Conservation (phyloP, 2,329 filamentous ascomycete species). For the Colletotrichum graminicola region DNA sequence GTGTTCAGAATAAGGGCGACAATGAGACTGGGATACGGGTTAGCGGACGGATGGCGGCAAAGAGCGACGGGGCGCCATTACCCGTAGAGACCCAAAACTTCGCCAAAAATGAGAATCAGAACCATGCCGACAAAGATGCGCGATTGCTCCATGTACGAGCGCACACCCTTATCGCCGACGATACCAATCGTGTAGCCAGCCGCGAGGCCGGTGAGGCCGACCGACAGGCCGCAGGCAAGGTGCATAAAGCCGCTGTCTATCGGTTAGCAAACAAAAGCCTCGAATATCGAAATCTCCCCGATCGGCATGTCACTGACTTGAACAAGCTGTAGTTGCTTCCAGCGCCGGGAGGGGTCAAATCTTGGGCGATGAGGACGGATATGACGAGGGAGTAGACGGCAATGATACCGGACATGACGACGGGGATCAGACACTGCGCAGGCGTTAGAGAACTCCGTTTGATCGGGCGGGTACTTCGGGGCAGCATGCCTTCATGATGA, state of each 20-base stretch:
- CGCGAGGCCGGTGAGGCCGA: constrained; percentile 91
- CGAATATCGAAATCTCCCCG: not conserved
- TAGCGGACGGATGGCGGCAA: not conserved
- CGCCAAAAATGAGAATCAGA: constrained; percentile 96
- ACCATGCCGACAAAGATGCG: constrained; percentile 99
- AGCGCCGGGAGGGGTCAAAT: constrained; percentile 79
- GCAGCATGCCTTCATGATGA: constrained; percentile 85
- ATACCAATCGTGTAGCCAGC: constrained; percentile 97
- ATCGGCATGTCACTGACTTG: constrained; percentile 65
- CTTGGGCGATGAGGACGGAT: constrained; percentile 92
- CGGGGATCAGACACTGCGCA: constrained; percentile 80
- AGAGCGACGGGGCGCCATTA: constrained; percentile 61
- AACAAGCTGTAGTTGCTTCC: constrained; percentile 82
- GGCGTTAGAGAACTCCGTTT: constrained; percentile 4
- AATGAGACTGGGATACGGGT: constrained; percentile 74
- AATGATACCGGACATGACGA: constrained; percentile 99
- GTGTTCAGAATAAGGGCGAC: constrained; percentile 95
- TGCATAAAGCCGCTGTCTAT: constrained; percentile 85
- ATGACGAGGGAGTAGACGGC: constrained; percentile 98
- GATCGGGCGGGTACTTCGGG: not conserved
- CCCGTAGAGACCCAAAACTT: constrained; percentile 97
- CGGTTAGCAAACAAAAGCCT: constrained; percentile 41
- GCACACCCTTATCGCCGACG: constrained; percentile 93
- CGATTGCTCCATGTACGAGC: constrained; percentile 96
- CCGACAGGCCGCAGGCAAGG: constrained; percentile 88